These are phyloP conservation scores for Copromyces sp. DNA, from an alignment of 495 filamentous ascomycete species.

Conservation along the genomic window DNA sequence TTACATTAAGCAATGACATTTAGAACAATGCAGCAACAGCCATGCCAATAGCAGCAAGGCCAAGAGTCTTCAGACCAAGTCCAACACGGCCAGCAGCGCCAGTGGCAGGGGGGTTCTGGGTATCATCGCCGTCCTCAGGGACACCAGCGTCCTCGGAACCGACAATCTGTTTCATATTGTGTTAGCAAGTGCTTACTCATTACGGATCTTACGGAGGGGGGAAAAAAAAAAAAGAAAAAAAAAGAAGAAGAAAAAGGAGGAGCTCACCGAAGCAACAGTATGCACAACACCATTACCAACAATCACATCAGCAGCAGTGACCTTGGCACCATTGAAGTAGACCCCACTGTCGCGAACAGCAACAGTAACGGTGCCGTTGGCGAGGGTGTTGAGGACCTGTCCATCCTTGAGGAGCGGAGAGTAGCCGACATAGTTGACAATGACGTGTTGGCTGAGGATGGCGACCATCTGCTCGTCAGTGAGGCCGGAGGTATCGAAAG, in stretches of 20 bases:
- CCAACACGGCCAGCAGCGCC: not conserved
- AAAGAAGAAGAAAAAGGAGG: not conserved
- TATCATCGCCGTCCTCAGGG: not conserved
- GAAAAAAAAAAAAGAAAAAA: not conserved
- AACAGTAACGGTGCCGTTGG: constrained; percentile 20
- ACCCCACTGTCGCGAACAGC: constrained; percentile 15
- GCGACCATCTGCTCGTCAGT: not conserved
- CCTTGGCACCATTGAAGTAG: constrained; percentile 27
- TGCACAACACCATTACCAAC: constrained; percentile 30
- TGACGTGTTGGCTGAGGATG: constrained; percentile 19
- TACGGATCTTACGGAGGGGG: too few species aligned
- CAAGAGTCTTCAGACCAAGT: not conserved
- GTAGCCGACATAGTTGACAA: constrained; percentile 23
- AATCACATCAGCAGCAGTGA: constrained; percentile 23
- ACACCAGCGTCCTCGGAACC: not conserved
- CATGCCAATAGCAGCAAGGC: not conserved
- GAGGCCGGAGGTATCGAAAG: constrained; percentile 5
- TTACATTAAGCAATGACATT: not conserved
- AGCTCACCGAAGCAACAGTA: constrained; percentile 26
- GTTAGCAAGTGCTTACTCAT: not conserved
- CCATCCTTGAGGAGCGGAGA: constrained; percentile 21
- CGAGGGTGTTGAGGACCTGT: constrained; percentile 17
- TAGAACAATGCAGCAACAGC: not conserved
- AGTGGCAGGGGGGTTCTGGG: not conserved
- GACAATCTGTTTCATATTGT: not conserved